Evolutionary conservation across 2,329 filamentous ascomycete species (phyloP).

Genomic region (Juglanconis oblonga): DNA sequence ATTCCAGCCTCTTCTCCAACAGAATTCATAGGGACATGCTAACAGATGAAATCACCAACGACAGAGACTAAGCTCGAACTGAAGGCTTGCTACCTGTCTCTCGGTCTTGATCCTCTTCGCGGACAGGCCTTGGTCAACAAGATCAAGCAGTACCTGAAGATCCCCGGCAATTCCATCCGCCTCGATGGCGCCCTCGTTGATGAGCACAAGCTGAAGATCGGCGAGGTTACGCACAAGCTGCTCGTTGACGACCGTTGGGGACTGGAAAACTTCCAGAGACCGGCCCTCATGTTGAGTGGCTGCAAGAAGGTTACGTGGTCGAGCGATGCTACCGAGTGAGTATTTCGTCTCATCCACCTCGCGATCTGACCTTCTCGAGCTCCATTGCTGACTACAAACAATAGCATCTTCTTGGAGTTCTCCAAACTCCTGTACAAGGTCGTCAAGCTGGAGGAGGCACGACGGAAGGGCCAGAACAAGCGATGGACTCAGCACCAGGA

Average conservation of each 20-base stretch:
- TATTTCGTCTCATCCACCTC: neutral
- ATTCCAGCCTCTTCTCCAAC: neutral
- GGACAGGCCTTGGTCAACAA: neutral
- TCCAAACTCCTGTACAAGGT: conserved; percentile 13
- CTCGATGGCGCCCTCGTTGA: neutral
- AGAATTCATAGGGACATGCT: neutral
- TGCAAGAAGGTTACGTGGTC: neutral
- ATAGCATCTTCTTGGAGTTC: conserved; percentile 13
- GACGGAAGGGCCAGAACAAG: conserved; percentile 5
- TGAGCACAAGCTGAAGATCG: conserved; percentile 2
- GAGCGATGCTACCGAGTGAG: conserved; percentile 8
- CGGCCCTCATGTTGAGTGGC: neutral
- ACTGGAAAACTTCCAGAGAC: neutral
- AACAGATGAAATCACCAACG: neutral
- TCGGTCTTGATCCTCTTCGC: conserved; percentile 9
- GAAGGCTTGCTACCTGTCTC: neutral
- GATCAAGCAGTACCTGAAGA: conserved; percentile 3
- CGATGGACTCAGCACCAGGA: neutral
- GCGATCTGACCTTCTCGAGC: neutral
- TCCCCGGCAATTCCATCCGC: conserved; percentile 13
- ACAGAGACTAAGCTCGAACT: neutral
- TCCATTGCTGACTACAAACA: neutral
- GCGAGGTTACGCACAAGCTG: conserved; percentile 7
- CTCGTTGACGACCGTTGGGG: conserved; percentile 7
- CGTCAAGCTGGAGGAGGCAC: conserved; percentile 13